Conservation (phyloP, 2,329 filamentous ascomycete species). For the Trichophyton rubrum region DNA sequence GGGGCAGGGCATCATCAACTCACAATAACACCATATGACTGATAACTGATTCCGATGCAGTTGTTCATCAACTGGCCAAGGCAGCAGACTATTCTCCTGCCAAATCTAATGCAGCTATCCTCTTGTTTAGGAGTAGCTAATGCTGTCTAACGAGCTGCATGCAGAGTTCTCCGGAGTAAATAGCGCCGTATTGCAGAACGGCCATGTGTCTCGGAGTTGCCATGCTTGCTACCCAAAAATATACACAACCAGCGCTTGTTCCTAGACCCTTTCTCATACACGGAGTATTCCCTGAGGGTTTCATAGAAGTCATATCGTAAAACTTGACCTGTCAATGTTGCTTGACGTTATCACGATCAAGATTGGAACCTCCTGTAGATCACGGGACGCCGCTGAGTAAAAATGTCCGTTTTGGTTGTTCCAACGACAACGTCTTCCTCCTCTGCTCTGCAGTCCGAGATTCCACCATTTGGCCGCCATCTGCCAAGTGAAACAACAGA, state of each 20-base stretch:
- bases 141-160: not conserved
- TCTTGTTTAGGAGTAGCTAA: not conserved
- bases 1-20: not conserved
- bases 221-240: not conserved
- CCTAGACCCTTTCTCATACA: not conserved
- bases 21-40: not conserved
- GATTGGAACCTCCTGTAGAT: not conserved
- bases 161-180: not conserved
- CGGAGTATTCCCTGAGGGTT: not conserved
- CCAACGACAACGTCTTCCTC: not conserved
- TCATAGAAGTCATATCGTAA: not conserved
- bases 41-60: not conserved
- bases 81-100: not conserved
- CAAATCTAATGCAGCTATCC: not conserved
- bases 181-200: not conserved
- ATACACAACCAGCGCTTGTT: not conserved
- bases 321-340: not conserved
- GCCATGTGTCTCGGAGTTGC: not conserved
- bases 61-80: not conserved
- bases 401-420: not conserved
- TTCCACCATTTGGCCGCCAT: not conserved
- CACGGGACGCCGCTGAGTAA: not conserved
- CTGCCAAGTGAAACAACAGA: not conserved
- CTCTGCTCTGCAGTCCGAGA: not conserved
- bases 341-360: not conserved